Conservation (phyloP, 75 land plant species). For the Adiantum capillusveneris region DNA sequence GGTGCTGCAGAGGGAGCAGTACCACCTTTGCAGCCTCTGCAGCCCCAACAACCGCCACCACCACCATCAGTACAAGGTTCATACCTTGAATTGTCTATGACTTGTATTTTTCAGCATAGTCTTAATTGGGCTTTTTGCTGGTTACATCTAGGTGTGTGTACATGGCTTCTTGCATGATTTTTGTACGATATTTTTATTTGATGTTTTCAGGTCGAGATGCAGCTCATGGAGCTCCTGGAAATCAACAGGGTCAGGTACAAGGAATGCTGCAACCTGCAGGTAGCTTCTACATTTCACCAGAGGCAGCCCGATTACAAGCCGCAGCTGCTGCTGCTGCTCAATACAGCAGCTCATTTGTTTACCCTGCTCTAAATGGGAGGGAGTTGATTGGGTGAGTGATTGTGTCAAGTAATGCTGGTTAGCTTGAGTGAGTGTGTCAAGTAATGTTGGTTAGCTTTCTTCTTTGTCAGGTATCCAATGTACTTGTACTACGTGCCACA, state of each 20-base stretch:
- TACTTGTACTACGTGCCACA: slow-evolving; percentile 25
- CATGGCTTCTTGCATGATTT: too few species aligned
- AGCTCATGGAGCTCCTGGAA: background rate
- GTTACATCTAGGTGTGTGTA: slow-evolving; percentile 4
- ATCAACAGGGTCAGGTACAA: slow-evolving; percentile 24
- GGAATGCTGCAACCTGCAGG: slow-evolving; percentile 21
- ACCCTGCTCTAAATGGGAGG: slow-evolving; percentile 41
- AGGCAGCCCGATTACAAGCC: slow-evolving; percentile 63
- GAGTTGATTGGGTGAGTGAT: slow-evolving; percentile 7
- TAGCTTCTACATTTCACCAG: slow-evolving; percentile 19
- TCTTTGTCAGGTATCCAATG: slow-evolving; percentile 21
- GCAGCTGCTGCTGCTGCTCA: slow-evolving; percentile 65
- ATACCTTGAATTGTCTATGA: too few species aligned
- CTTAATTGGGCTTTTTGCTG: slow-evolving; percentile 1
- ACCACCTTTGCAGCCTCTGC: slow-evolving; percentile 13
- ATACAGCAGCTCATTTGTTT: slow-evolving; percentile 61
- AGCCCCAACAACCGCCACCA: slow-evolving; percentile 40
- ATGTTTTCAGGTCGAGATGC: slow-evolving; percentile 17
- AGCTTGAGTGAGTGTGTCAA: background rate
- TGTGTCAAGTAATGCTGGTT: background rate
- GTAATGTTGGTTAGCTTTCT: background rate
- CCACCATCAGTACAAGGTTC: slow-evolving; percentile 9
- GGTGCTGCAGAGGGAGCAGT: slow-evolving; percentile 31
- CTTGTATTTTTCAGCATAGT: background rate
- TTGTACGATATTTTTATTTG: too few species aligned